Conservation (phyloP, 768 basidiomycete species). For the Lactifluus pinguis region DNA sequence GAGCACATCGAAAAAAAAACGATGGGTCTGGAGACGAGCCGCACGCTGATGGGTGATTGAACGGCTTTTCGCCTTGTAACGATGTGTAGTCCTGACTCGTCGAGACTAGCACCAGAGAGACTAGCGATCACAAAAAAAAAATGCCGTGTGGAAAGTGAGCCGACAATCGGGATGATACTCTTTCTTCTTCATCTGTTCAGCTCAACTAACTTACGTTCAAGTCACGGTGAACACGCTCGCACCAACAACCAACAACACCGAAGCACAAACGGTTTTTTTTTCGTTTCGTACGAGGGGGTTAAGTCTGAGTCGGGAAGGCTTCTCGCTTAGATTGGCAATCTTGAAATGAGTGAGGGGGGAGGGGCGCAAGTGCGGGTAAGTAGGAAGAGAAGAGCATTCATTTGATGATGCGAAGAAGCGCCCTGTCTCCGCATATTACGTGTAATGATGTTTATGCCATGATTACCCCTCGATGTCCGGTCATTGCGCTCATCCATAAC, state of each 20-base stretch:
- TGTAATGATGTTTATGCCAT: not conserved
- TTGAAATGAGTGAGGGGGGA: not conserved
- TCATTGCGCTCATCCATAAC: not conserved
- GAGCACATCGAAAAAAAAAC: not conserved
- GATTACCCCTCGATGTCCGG: not conserved
- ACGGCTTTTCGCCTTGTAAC: not conserved
- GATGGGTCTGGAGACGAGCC: not conserved
- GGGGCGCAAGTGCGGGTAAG: not conserved
- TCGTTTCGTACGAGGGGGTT: not conserved
- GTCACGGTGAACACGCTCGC: not conserved
- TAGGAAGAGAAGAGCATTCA: not conserved
- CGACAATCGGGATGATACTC: no score
- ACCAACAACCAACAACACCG: not conserved
- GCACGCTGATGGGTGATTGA: not conserved
- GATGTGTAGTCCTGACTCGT: no score
- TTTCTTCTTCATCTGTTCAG: no score
- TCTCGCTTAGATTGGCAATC: not conserved
- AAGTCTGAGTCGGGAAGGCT: constrained; percentile 1
- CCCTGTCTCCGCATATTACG: constrained; percentile 11
- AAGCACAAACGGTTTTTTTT: not conserved
- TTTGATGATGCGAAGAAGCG: not conserved
- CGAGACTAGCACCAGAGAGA: no score
- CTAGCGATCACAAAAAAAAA: no score
- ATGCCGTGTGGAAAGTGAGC: no score
- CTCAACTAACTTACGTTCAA: no score